Conservation (phyloP, 805 yeast species). For the Sugiyamaella smithiae region DNA sequence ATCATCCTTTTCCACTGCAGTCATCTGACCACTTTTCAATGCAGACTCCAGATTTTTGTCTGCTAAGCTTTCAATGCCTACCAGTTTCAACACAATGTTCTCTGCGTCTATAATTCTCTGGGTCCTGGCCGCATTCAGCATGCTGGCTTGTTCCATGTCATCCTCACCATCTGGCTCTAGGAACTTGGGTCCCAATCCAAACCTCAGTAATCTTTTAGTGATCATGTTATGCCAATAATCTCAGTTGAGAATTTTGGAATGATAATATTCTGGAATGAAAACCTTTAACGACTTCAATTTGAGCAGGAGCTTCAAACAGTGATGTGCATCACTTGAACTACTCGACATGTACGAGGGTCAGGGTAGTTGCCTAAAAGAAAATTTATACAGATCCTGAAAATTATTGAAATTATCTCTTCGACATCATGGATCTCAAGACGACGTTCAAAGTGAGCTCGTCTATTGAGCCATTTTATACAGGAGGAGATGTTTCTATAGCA, state of each 20-base stretch:
- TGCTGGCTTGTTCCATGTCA: conserved; percentile 8
- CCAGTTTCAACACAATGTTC: conserved; percentile 10
- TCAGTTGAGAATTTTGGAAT: too few species aligned
- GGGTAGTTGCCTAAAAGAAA: background rate
- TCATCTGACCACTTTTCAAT: background rate
- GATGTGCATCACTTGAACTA: too few species aligned
- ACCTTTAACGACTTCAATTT: too few species aligned
- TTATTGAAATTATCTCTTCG: background rate
- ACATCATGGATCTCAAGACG: conserved; percentile 32
- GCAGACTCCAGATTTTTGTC: background rate
- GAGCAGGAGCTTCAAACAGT: too few species aligned
- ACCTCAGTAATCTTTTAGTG: conserved; percentile 22
- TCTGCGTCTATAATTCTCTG: conserved; percentile 14
- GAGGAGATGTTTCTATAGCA: conserved; percentile 75
- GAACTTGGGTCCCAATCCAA: conserved; percentile 27
- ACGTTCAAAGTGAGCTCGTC: conserved; percentile 43
- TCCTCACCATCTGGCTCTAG: conserved; percentile 18
- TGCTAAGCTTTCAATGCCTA: conserved; percentile 8
- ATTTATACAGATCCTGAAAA: conserved; percentile 2
- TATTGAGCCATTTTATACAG: conserved; percentile 81
- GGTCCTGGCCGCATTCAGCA: conserved; percentile 5
- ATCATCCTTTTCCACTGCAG: background rate
- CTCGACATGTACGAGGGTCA: background rate
- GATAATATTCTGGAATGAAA: too few species aligned
- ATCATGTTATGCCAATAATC: conserved; percentile 18